Percentiles rank a stretch among this genome's conserved stretches.
Conservation (phyloP, 768 basidiomycete species). For the Gloeopeniophorella convolvens region DNA sequence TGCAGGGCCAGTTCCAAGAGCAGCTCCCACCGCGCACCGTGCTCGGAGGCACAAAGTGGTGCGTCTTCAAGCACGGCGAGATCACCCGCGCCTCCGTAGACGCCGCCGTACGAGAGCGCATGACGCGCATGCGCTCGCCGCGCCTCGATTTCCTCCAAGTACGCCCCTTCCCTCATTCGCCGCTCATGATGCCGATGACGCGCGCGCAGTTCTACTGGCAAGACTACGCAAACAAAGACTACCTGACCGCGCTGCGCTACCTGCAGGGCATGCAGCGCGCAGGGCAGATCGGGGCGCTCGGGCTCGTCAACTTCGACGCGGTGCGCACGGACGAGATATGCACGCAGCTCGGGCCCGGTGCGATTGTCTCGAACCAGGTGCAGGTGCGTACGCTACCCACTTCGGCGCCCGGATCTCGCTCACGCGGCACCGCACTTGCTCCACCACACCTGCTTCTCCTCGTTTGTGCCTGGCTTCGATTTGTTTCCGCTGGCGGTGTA, state of each 20-base stretch:
- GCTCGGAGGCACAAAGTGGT: slow-evolving; percentile 83
- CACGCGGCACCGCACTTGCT: no score
- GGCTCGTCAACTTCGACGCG: slow-evolving; percentile 79
- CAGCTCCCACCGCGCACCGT: slow-evolving; percentile 38
- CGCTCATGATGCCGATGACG: neutral
- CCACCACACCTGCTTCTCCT: neutral
- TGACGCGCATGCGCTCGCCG: slow-evolving; percentile 55
- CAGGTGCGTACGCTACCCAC: slow-evolving; percentile 63
- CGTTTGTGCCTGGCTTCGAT: neutral
- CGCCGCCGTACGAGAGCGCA: slow-evolving; percentile 60
- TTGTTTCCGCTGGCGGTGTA: no score
- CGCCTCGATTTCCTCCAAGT: slow-evolving; percentile 72
- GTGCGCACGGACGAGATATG: slow-evolving; percentile 75
- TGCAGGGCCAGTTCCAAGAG: slow-evolving; percentile 63
- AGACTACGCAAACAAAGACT: slow-evolving; percentile 47
- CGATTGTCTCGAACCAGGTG: slow-evolving; percentile 77
- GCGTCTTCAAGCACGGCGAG: slow-evolving; percentile 54
- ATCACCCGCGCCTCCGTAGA: slow-evolving; percentile 52
- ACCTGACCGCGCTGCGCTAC: slow-evolving; percentile 42
- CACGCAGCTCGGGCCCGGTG: slow-evolving; percentile 59
- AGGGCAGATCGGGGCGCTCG: slow-evolving; percentile 57
- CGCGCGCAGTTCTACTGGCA: slow-evolving; percentile 73
- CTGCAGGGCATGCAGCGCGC: slow-evolving; percentile 54
- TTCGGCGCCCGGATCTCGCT: neutral
- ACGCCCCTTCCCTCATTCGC: neutral